Percentiles rank a stretch among this genome's conserved stretches.
Evolutionary conservation across 805 yeast genomes (phyloP).

Genomic region (Monosporozyma aerobia): DNA sequence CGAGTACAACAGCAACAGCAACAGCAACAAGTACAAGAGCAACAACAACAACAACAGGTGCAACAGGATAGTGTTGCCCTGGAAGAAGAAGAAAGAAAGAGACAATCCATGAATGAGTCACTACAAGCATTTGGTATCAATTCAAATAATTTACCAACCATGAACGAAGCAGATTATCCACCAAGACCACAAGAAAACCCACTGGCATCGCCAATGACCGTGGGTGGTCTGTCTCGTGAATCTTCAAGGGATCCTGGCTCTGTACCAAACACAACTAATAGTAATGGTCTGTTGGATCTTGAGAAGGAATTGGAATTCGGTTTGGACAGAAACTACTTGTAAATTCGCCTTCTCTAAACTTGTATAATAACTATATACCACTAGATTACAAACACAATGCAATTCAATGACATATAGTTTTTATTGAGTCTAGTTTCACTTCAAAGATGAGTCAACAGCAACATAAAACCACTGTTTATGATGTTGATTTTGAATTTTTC

Average conservation of each 20-base stretch:
- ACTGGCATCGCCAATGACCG: slow-evolving; percentile 17
- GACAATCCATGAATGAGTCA: slow-evolving; percentile 4
- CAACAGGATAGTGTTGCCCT: not conserved
- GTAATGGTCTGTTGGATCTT: slow-evolving; percentile 34
- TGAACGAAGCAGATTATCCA: slow-evolving; percentile 39
- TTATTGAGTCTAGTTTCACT: no score
- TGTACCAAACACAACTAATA: not conserved
- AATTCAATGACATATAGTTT: no score
- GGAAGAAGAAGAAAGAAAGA: not conserved
- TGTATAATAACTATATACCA: not conserved
- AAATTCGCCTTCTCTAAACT: not conserved
- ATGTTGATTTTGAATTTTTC: no score
- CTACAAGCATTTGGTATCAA: slow-evolving; percentile 40
- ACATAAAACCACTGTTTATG: no score
- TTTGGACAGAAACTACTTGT: slow-evolving; percentile 40
- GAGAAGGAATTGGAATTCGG: slow-evolving; percentile 65
- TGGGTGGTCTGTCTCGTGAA: slow-evolving; percentile 8
- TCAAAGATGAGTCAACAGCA: no score
- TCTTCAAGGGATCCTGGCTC: not conserved
- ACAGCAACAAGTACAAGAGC: slow-evolving; percentile 20
- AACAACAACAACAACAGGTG: slow-evolving; percentile 16
- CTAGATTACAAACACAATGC: no score
- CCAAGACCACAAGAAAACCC: slow-evolving; percentile 54
- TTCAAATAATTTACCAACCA: slow-evolving; percentile 31
- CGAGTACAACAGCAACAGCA: slow-evolving; percentile 17